phyloP scores from a whole-genome alignment of 306 rosid species.

The Rosa multiflora region DNA sequence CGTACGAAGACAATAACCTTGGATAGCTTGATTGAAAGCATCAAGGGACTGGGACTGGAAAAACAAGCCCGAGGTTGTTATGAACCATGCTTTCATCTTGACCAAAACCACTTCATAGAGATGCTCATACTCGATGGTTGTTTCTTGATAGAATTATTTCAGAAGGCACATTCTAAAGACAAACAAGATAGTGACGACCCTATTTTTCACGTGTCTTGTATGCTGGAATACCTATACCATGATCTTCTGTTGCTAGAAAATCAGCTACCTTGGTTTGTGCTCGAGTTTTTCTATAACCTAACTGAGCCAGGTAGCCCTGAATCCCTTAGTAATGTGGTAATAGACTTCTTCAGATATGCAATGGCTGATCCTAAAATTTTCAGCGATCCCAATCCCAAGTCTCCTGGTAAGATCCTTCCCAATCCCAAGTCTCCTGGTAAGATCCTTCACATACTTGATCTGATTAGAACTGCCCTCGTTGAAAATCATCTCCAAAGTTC shows the following conservation, averaged over 20 bases:
- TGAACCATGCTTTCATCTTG: neutral
- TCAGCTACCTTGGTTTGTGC: neutral
- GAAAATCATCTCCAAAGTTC: neutral
- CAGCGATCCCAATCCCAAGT: neutral
- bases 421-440: neutral
- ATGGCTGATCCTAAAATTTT: neutral
- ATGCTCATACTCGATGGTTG: neutral
- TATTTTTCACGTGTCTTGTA: neutral
- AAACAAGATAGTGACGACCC: neutral
- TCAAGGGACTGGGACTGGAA: neutral
- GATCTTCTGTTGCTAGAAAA: neutral
- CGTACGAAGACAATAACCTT: too few relatives aligned
- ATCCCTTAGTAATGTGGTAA: neutral
- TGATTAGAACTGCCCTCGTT: neutral
- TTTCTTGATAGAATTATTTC: neutral
- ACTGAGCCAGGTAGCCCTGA: neutral
- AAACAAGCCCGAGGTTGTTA: neutral
- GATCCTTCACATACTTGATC: neutral
- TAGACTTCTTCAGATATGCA: neutral
- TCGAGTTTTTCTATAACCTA: neutral
- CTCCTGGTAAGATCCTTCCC: neutral
- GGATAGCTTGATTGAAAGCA: neutral
- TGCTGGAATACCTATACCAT: neutral
- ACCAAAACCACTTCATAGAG: neutral
- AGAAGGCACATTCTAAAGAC: neutral